Base-by-base conservation (phyloP, 306 rosid genomes). In the Potentilla sterilis region DNA sequence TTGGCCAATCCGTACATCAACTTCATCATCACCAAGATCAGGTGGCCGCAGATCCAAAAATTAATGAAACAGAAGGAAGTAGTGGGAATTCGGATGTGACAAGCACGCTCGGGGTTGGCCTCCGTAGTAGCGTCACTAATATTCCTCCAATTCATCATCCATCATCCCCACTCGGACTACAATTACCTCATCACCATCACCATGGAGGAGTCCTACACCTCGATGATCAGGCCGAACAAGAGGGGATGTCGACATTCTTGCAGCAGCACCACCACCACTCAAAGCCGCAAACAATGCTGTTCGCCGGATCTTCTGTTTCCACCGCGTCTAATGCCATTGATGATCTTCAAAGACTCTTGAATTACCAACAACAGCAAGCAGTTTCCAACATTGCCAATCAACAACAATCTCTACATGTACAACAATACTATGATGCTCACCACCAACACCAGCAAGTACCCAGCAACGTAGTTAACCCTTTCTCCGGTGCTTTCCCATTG, bases 291-390 rank as follows among this genome's bases (percentile, higher is more conserved):
- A 19, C 84, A 19, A 6, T 62, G 11, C 72, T 73, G 84, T 77
- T 84, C 81, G 32, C 80, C 11, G 66, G 89, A 4, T 73, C 89
- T 77, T 78, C 89, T 37, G 67, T 21, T 7, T 57, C 76, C 1
- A 54, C 68, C 51, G 73, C 32, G 34, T 74, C 49, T 24, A 72
- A 79, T 69, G 75, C 84, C 0, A 80, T 88, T 77, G 98, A 95
- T 47, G 98, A 95, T 70, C 92, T 92, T 6, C 93, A 95, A 22
- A 86, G 90, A 79, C 82, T 95, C 12, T 63, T 95, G 13, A 85
- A 68, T 71, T 89, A 75, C 67, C 92, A 90, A 64, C 97, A 85
- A 61, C 47, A 28, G 61, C 75, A 42, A 67, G 51, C 69, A 19
- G 69, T 65, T 67, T 67, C 52, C 51, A 42, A 19, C 24, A 42